A percentile compares a stretch with the other conserved stretches of the same genome.
These are phyloP conservation scores for Suillus lakei DNA, from an alignment of 768 basidiomycete genomes.

Conservation along the genomic window DNA sequence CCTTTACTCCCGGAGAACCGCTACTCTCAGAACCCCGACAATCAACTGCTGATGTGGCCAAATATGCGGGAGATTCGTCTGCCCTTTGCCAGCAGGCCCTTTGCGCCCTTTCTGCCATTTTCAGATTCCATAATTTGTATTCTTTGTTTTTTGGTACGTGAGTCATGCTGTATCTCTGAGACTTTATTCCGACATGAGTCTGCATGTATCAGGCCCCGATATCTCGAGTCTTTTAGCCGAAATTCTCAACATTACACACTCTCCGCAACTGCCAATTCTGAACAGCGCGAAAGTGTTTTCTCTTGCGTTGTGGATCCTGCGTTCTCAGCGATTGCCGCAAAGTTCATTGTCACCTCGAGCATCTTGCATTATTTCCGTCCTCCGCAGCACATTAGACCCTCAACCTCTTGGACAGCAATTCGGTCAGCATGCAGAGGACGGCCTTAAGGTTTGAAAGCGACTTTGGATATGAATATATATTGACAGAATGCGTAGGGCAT, in stretches of 20 bases:
- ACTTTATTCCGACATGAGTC: constrained; percentile 7
- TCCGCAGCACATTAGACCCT: constrained; percentile 42
- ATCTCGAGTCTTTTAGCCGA: constrained; percentile 50
- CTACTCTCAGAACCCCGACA: constrained; percentile 15
- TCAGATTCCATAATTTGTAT: constrained; percentile 51
- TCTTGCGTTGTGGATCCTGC: constrained; percentile 55
- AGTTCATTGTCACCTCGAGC: constrained; percentile 39
- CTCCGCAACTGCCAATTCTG: constrained; percentile 39
- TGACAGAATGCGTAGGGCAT: constrained; percentile 21
- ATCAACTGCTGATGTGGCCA: constrained; percentile 42
- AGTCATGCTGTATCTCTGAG: not conserved
- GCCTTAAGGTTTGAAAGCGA: constrained; percentile 29
- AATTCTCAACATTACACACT: constrained; percentile 46
- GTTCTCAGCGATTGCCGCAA: constrained; percentile 52
- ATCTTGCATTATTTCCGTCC: constrained; percentile 36
- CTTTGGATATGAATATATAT: not conserved
- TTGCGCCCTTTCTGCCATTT: constrained; percentile 53
- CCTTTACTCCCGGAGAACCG: constrained; percentile 11
- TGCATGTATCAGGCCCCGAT: constrained; percentile 41
- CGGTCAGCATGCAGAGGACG: constrained; percentile 25
- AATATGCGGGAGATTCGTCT: constrained; percentile 45
- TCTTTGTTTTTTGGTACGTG: constrained; percentile 54
- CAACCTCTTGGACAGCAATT: constrained; percentile 21
- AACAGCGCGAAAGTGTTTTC: constrained; percentile 50
- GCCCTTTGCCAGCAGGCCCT: constrained; percentile 59